These are phyloP conservation scores for Penicillium sp. DNA, from an alignment of 2,329 filamentous ascomycete genomes.

Conservation along the genomic window DNA sequence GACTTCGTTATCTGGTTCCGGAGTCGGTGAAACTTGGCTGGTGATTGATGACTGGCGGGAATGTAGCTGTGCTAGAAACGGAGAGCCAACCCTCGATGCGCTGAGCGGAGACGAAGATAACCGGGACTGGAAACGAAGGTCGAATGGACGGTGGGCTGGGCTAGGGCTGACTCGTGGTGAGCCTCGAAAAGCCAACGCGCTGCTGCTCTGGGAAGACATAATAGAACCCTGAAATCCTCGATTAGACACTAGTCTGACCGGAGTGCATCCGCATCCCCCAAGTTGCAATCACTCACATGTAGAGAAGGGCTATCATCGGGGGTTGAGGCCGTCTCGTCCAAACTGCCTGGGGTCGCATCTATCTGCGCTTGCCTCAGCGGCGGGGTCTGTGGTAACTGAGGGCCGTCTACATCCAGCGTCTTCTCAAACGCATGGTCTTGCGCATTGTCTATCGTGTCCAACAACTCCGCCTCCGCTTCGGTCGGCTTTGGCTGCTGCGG, in stretches of 20 bases:
- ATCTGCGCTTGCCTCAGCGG: constrained; percentile 26
- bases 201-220: constrained; percentile 69
- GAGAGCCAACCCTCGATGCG: constrained; percentile 72
- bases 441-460: constrained; percentile 29
- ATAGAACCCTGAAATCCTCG: constrained; percentile 51
- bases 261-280: constrained; percentile 49
- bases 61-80: constrained; percentile 73
- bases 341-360: constrained; percentile 39
- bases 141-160: constrained; percentile 87
- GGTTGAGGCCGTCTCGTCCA: constrained; percentile 71
- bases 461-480: constrained; percentile 32
- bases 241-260: constrained; percentile 55
- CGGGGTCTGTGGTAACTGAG: constrained; percentile 25
- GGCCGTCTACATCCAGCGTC: constrained; percentile 17
- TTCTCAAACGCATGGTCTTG: constrained; percentile 28
- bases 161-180: constrained; percentile 72
- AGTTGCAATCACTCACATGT: constrained; percentile 60
- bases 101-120: constrained; percentile 65
- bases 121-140: constrained; percentile 88
- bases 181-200: constrained; percentile 68
- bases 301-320: constrained; percentile 84
- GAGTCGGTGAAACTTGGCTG: constrained; percentile 66
- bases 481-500: constrained; percentile 17
- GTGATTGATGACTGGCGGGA: constrained; percentile 79
- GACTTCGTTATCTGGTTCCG: constrained; percentile 66